A percentile compares a stretch with the other conserved stretches of the same genome.
phyloP scores from a whole-genome alignment of 179 eudicot genomes.

The Actinidia polygama region DNA sequence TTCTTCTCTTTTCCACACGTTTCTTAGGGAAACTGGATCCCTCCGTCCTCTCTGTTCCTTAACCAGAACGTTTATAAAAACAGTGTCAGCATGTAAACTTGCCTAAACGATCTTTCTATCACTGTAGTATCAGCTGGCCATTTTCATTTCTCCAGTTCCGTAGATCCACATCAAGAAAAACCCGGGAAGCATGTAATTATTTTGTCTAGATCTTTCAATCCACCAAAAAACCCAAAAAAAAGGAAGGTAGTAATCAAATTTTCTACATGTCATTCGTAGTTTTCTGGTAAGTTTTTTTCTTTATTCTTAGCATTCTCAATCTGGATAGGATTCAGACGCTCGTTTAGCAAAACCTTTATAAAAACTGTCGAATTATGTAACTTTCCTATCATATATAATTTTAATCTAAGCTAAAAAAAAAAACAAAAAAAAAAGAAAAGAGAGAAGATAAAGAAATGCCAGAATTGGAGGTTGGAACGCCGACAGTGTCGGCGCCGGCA shows the following conservation, averaged over 20 bases:
- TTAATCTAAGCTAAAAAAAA: background rate
- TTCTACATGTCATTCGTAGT: background rate
- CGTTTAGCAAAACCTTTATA: constrained; percentile 27
- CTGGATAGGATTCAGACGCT: constrained; percentile 18
- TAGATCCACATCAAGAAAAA: constrained; percentile 45
- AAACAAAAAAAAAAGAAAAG: constrained; percentile 25
- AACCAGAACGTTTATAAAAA: constrained; percentile 24
- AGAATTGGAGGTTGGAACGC: constrained; percentile 43
- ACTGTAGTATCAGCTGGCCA: constrained; percentile 43
- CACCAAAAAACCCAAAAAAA: constrained; percentile 23
- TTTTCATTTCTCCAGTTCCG: constrained; percentile 30
- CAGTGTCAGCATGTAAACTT: constrained; percentile 27
- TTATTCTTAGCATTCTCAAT: background rate
- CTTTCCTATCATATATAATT: background rate
- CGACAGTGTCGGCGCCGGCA: constrained; percentile 42
- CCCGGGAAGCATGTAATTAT: constrained; percentile 45
- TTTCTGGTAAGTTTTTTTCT: background rate
- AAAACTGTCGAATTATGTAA: constrained; percentile 37
- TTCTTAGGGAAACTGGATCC: constrained; percentile 28
- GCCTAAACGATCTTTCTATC: background rate
- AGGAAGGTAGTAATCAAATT: background rate
- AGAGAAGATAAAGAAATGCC: constrained; percentile 30
- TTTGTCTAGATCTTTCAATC: background rate
- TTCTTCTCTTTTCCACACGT: background rate
- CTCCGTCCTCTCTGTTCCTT: constrained; percentile 21